Evolutionary conservation across 2,329 filamentous ascomycete species (phyloP), one percentile per base, ranked within the genome.

Genomic region (Colletotrichum sp.): DNA sequence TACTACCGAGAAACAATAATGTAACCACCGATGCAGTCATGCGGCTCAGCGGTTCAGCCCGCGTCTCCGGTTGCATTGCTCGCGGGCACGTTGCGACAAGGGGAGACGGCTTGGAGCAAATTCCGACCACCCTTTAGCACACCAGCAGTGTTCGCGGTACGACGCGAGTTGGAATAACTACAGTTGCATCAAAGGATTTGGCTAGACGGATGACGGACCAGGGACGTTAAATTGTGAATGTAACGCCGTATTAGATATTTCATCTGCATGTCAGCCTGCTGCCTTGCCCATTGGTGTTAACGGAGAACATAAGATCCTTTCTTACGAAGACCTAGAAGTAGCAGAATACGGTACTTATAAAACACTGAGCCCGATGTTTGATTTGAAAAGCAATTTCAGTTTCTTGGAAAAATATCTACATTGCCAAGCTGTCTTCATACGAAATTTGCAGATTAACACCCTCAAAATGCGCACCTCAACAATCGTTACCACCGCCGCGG

Each of bases 391-490:
- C 2, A 1, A 8, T 7, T 8, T 22, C 2, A n/a, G n/a, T 12
- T 1, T 43, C 8, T n/a, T 43, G 0, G 5, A 1, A 9, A 10
- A 30, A 30, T 9, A 30, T 30, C 8, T 30, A 30, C 28, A 30
- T 30, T 8, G 28, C 28, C 28, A 30, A 30, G 28, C 28, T 30
- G 28, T 30, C 7, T 30, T 15, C 6, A 36, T 16, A 36, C 34
- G 15, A 36, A 36, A 16, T 34, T 34, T 16, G 13, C 16, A 13
- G 48, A 52, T 8, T 30, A 30, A 30, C 30, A n/a, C 6, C 5
- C 25, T 56, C 22, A 25, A 66, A 15, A 71, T 71, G 69, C 69
- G 48, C 27, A 28, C 65, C 48, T 56, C 60, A 27, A 58, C 43
- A 25, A 13, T 56, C 28, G 5, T 52, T n/a, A 30, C 25, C n/a